Evolutionary conservation across 139 green algal species (phyloP).

Genomic region (Eudorina sp.): DNA sequence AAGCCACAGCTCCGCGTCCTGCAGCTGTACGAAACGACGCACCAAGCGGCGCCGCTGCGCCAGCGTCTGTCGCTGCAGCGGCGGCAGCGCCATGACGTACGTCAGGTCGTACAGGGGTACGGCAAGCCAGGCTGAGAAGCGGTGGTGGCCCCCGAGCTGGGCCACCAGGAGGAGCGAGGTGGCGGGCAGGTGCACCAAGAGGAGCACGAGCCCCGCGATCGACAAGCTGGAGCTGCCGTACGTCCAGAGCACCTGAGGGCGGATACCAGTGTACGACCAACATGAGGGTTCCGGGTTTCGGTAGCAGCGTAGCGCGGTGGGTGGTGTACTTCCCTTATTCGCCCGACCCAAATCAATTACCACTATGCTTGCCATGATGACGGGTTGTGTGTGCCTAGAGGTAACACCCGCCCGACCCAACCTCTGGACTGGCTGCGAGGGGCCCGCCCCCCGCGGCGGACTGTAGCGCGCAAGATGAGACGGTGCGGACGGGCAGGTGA

Average conservation of each 20-base stretch:
- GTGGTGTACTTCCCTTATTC: too few species aligned
- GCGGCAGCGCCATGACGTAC: neutral
- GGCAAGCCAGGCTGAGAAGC: constrained; percentile 16
- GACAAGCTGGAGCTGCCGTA: neutral
- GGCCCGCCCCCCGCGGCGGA: too few species aligned
- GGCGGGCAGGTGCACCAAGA: constrained; percentile 8
- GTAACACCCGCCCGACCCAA: too few species aligned
- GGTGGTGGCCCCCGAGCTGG: constrained; percentile 24
- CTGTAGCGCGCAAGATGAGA: too few species aligned
- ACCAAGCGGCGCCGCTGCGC: neutral
- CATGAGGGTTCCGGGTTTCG: too few species aligned
- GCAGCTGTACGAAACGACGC: neutral
- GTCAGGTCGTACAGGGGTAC: constrained; percentile 33
- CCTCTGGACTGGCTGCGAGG: too few species aligned
- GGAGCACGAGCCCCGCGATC: neutral
- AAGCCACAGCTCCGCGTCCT: constrained; percentile 18
- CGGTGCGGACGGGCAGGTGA: too few species aligned
- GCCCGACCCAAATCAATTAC: too few species aligned
- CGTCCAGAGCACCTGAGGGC: neutral
- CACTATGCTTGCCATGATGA: too few species aligned
- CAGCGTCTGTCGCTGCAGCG: constrained; percentile 14
- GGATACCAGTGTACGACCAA: too few species aligned
- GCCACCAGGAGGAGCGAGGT: neutral
- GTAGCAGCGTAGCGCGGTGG: too few species aligned
- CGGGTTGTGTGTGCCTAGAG: too few species aligned